Evolutionary conservation across 352 stramenopile species (phyloP).

Genomic region (Elongisporangium prolatum): DNA sequence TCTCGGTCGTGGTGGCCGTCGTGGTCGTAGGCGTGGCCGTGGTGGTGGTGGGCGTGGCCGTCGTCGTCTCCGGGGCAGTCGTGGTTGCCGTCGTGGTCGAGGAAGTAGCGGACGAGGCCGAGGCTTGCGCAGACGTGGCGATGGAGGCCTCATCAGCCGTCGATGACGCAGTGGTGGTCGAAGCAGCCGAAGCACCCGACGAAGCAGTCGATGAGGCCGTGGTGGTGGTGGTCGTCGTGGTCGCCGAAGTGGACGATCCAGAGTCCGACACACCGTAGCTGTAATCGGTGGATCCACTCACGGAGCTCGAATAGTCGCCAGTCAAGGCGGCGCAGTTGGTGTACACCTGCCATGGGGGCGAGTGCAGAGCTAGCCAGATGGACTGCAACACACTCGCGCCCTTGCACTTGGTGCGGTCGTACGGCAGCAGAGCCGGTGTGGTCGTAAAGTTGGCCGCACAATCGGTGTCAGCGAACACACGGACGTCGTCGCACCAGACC

Average conservation of each 20-base stretch:
- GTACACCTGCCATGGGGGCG: slow-evolving; percentile 48
- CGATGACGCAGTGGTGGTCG: slow-evolving; percentile 3
- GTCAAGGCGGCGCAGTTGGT: slow-evolving; percentile 52
- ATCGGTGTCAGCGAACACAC: slow-evolving; percentile 37
- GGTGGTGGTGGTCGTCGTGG: slow-evolving; percentile 13
- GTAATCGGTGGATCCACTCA: slow-evolving; percentile 11
- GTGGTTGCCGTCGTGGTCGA: slow-evolving; percentile 4
- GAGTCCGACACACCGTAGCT: slow-evolving; percentile 13
- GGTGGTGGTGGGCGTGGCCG: slow-evolving; percentile 8
- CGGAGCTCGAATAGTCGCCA: slow-evolving; percentile 3
- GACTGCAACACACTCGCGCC: slow-evolving; percentile 33
- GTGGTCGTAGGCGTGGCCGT: slow-evolving; percentile 7
- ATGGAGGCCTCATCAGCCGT: slow-evolving; percentile 3
- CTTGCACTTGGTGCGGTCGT: slow-evolving; percentile 33
- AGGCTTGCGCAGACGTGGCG: slow-evolving; percentile 8
- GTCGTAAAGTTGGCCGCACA: slow-evolving; percentile 34
- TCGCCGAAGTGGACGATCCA: slow-evolving; percentile 14
- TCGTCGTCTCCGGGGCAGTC: slow-evolving; percentile 7
- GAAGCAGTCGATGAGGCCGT: slow-evolving; percentile 3
- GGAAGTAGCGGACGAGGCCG: slow-evolving; percentile 3
- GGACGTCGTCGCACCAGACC: slow-evolving; percentile 47
- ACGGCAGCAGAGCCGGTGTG: slow-evolving; percentile 25
- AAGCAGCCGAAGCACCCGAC: slow-evolving; percentile 1
- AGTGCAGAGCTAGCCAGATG: slow-evolving; percentile 48
- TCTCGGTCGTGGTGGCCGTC: background rate